phyloP scores from a whole-genome alignment of 805 yeast genomes.

The Brettanomyces sp. region DNA sequence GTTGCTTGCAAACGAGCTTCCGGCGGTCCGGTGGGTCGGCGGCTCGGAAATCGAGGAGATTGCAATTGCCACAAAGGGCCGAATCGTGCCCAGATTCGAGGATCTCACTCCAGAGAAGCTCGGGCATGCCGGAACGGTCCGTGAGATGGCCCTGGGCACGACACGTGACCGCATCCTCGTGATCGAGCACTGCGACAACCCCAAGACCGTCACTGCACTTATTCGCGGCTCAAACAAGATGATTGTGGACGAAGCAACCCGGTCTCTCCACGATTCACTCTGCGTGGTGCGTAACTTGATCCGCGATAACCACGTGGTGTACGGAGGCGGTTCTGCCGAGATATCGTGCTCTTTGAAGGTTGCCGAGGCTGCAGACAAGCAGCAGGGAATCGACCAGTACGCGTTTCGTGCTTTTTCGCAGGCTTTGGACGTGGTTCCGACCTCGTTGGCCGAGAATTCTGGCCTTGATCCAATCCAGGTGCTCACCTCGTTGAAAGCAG shows the following conservation, averaged over 20 bases:
- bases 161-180: constrained; percentile 94
- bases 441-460: constrained; percentile 94
- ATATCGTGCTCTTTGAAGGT: constrained; percentile 88
- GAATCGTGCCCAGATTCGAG: constrained; percentile 95
- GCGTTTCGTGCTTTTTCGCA: constrained; percentile 92
- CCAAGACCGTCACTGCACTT: constrained; percentile 86
- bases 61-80: constrained; percentile 96
- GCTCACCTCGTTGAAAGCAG: constrained; percentile 71
- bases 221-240: constrained; percentile 94
- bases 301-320: constrained; percentile 87
- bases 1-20: constrained; percentile 75
- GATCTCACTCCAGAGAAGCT: constrained; percentile 75
- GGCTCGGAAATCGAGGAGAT: constrained; percentile 92
- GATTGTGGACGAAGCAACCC: constrained; percentile 94
- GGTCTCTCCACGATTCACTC: constrained; percentile 93
- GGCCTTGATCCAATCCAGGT: constrained; percentile 93
- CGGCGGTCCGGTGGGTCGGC: constrained; percentile 99
- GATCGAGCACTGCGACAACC: constrained; percentile 79
- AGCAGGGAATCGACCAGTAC: constrained; percentile 93
- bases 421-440: constrained; percentile 87
- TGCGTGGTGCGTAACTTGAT: constrained; percentile 96
- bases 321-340: constrained; percentile 99
- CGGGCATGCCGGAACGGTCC: constrained; percentile 78
- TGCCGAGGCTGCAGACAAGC: constrained; percentile 82
- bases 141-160: constrained; percentile 91